Conservation (phyloP, 208 protist species). For the Leishmania tarentolae region DNA sequence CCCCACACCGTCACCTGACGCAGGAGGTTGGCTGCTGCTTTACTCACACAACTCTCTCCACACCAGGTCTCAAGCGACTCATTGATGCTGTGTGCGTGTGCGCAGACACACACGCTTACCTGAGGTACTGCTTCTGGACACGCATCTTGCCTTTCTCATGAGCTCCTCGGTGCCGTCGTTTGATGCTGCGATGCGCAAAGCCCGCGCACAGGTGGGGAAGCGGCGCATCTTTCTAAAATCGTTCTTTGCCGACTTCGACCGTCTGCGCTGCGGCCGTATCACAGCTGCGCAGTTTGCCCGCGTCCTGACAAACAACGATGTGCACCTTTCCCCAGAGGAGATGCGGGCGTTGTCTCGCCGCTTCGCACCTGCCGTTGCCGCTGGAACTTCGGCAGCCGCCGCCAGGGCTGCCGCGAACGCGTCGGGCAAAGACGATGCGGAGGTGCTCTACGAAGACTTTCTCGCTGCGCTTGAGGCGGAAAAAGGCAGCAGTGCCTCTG, state of each 20-base stretch:
- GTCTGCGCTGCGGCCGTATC: constrained; percentile 72
- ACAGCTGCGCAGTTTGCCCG: constrained; percentile 78
- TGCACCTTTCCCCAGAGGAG: constrained; percentile 59
- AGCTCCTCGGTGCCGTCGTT: neutral
- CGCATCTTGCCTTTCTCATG: constrained; percentile 8
- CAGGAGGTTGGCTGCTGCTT: neutral
- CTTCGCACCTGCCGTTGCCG: constrained; percentile 30
- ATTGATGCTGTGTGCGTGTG: neutral
- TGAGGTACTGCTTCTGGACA: neutral
- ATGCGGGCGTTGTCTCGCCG: constrained; percentile 31
- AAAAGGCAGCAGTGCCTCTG: constrained; percentile 21
- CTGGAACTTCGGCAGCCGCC: constrained; percentile 2
- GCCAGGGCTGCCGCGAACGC: constrained; percentile 1
- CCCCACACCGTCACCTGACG: neutral
- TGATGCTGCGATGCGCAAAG: constrained; percentile 43
- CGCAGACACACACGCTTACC: neutral
- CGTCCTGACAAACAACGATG: constrained; percentile 55
- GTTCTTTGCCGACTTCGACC: constrained; percentile 88
- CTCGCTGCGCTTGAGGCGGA: constrained; percentile 43
- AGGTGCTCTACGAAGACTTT: constrained; percentile 61
- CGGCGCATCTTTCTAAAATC: constrained; percentile 79
- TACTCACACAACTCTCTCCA: neutral
- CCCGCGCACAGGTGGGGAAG: constrained; percentile 54
- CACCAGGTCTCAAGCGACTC: neutral
- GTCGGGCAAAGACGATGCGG: neutral